Evolutionary conservation across 352 stramenopile species (phyloP).

Genomic region (Pythium rishiriense): DNA sequence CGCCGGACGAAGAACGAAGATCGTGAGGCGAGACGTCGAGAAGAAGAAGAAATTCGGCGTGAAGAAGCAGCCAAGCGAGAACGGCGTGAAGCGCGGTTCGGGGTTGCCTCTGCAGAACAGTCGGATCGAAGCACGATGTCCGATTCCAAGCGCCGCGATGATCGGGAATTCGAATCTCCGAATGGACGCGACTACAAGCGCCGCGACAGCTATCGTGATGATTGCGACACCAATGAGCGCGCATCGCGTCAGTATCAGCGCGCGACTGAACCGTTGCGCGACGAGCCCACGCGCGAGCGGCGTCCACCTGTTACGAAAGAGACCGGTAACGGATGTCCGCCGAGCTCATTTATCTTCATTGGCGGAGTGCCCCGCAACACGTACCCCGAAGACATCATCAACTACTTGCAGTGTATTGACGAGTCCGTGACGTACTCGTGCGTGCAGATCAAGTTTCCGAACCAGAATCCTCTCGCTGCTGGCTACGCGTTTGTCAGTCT

Average conservation of each 20-base stretch:
- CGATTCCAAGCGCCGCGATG: slow-evolving; percentile 1
- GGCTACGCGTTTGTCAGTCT: slow-evolving; percentile 74
- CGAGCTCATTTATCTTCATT: slow-evolving; percentile 70
- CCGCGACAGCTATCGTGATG: slow-evolving; percentile 7
- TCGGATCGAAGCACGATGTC: not conserved
- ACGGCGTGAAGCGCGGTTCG: slow-evolving; percentile 14
- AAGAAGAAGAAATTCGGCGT: slow-evolving; percentile 15
- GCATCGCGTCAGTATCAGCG: not conserved
- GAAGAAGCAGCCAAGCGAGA: slow-evolving; percentile 18
- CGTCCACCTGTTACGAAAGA: not conserved
- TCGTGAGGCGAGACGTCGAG: not conserved
- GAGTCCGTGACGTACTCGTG: slow-evolving; percentile 40
- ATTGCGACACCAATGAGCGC: not conserved
- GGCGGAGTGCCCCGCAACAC: slow-evolving; percentile 58
- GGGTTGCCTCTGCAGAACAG: not conserved
- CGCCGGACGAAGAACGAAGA: slow-evolving; percentile 9
- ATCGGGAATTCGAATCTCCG: not conserved
- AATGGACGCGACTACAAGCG: not conserved
- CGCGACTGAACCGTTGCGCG: not conserved
- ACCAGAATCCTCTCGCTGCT: slow-evolving; percentile 21
- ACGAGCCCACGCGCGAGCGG: slow-evolving; percentile 7
- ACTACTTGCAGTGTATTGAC: slow-evolving; percentile 53
- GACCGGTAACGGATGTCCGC: slow-evolving; percentile 40
- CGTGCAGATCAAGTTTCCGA: slow-evolving; percentile 64
- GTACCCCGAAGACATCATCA: slow-evolving; percentile 41